Conservation (phyloP, 148 eudicot species). For the Camellia granthamiana region DNA sequence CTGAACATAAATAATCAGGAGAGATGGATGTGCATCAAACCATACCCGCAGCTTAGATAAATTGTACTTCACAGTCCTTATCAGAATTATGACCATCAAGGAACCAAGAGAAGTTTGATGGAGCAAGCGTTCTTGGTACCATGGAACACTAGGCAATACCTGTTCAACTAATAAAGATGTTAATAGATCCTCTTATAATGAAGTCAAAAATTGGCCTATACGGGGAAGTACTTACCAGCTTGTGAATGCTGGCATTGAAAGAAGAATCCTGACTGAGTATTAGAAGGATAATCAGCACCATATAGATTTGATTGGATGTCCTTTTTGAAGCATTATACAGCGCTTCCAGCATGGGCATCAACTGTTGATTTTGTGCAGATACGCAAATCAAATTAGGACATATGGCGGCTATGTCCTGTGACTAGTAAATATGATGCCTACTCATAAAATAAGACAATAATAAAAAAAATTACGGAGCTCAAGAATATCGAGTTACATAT, state of each 20-base stretch:
- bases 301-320: slow-evolving; percentile 90
- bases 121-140: slow-evolving; percentile 86
- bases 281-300: slow-evolving; percentile 84
- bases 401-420: background rate
- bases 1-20: background rate
- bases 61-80: slow-evolving; percentile 87
- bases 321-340: slow-evolving; percentile 71
- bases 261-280: slow-evolving; percentile 94
- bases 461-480: background rate
- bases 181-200: background rate
- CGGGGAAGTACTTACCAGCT: slow-evolving; percentile 48
- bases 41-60: slow-evolving; percentile 81
- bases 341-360: slow-evolving; percentile 87
- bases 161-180: slow-evolving; percentile 24
- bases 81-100: slow-evolving; percentile 74
- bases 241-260: slow-evolving; percentile 86
- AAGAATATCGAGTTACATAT: background rate
- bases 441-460: background rate
- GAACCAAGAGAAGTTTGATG: slow-evolving; percentile 87
- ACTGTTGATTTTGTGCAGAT: slow-evolving; percentile 37
- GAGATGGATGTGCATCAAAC: background rate
- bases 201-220: slow-evolving; percentile 1
- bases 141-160: slow-evolving; percentile 77
- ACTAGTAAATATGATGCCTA: background rate
- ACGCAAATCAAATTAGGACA: background rate